These are phyloP conservation scores for Chaetothyriales sp. DNA, from an alignment of 2,329 filamentous ascomycete species.

Conservation along the genomic window DNA sequence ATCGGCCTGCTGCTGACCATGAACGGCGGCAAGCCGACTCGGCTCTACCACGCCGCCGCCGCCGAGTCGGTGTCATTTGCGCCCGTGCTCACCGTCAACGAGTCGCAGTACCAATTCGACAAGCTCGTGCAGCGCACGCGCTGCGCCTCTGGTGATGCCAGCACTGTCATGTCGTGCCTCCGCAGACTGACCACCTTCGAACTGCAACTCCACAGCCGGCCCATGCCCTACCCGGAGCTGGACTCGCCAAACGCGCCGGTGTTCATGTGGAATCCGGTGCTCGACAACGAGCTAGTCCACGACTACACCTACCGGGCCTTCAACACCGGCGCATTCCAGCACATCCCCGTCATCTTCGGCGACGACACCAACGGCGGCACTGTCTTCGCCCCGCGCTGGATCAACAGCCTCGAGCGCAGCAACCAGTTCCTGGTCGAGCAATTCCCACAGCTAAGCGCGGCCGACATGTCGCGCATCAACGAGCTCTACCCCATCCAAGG, in stretches of 20 bases:
- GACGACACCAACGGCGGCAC: constrained; percentile 55
- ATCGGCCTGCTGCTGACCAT: constrained; percentile 51
- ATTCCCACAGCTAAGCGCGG: constrained; percentile 41
- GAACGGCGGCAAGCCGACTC: constrained; percentile 34
- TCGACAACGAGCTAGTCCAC: constrained; percentile 39
- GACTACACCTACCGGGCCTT: constrained; percentile 39
- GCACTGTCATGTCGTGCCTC: constrained; percentile 33
- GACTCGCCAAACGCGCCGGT: constrained; percentile 29
- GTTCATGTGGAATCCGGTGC: constrained; percentile 38
- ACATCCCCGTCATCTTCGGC: constrained; percentile 43
- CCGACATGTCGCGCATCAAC: constrained; percentile 41
- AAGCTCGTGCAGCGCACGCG: constrained; percentile 36
- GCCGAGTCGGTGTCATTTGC: constrained; percentile 43
- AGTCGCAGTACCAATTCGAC: constrained; percentile 42
- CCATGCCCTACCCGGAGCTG: constrained; percentile 34
- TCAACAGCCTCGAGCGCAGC: constrained; percentile 35
- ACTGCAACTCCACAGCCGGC: constrained; percentile 35
- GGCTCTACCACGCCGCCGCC: constrained; percentile 40
- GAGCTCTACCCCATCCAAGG: constrained; percentile 41
- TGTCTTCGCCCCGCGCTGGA: constrained; percentile 40
- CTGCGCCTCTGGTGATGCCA: constrained; percentile 29
- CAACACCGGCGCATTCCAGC: constrained; percentile 35
- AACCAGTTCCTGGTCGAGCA: constrained; percentile 45
- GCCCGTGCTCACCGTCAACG: constrained; percentile 33
- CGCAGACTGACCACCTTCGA: constrained; percentile 30